These are phyloP conservation scores for Aspergillus carbonarius DNA, from an alignment of 2,329 filamentous ascomycete species.

Conservation along the genomic window DNA sequence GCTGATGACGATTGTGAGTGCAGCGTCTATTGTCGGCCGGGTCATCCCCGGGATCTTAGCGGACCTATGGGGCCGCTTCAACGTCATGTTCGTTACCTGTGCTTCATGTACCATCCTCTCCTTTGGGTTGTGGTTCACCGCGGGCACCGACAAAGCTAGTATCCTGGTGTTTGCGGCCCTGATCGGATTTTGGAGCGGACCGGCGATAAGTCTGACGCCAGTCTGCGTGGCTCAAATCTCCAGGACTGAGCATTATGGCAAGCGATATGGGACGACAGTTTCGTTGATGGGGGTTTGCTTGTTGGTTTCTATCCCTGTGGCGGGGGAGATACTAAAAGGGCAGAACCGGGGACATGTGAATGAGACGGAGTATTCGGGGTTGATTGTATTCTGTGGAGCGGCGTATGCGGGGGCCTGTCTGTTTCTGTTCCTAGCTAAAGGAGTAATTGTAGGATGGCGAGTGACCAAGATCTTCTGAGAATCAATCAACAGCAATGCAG, in stretches of 20 bases:
- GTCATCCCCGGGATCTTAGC: conserved; percentile 27
- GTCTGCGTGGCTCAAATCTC: conserved; percentile 32
- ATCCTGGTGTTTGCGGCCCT: conserved; percentile 27
- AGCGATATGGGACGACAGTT: conserved; percentile 23
- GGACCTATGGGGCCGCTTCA: conserved; percentile 27
- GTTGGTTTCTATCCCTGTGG: conserved; percentile 24
- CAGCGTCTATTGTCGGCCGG: conserved; percentile 20
- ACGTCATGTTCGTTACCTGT: conserved; percentile 23
- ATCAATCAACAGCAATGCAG: too few relatives aligned
- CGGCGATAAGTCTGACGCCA: conserved; percentile 28
- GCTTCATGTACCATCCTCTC: conserved; percentile 22
- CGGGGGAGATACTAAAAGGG: conserved; percentile 21
- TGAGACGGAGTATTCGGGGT: conserved; percentile 12
- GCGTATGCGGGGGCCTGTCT: conserved; percentile 29
- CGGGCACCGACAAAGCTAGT: conserved; percentile 13
- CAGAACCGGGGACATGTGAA: conserved; percentile 9
- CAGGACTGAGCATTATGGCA: conserved; percentile 27
- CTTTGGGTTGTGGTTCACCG: conserved; percentile 25
- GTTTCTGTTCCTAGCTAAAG: conserved; percentile 5
- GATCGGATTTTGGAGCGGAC: conserved; percentile 24
- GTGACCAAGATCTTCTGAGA: neutral
- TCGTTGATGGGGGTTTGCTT: conserved; percentile 17
- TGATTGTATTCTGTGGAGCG: conserved; percentile 19
- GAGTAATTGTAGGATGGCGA: conserved; percentile 1
- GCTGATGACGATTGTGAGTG: conserved; percentile 22